These are phyloP conservation scores for Calonectria montana DNA, from an alignment of 2,329 filamentous ascomycete genomes.

Conservation along the genomic window DNA sequence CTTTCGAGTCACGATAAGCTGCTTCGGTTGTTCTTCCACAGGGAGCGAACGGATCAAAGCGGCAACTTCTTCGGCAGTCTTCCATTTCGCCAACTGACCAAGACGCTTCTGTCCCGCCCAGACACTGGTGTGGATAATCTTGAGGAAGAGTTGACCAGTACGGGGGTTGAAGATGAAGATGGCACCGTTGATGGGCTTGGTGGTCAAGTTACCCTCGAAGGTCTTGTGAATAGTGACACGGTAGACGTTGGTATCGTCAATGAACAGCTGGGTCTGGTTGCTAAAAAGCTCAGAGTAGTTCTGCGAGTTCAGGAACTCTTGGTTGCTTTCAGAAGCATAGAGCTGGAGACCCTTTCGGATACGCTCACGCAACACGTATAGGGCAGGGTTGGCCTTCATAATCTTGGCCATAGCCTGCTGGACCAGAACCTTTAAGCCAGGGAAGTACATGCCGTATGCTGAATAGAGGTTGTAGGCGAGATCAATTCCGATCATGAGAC, in stretches of 20 bases:
- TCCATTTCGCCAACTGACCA: constrained; percentile 98
- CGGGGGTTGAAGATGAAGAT: constrained; percentile 99
- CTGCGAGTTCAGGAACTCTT: constrained; percentile 98
- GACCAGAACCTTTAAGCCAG: constrained; percentile 91
- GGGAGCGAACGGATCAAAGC: constrained; percentile 95
- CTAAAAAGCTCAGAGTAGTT: constrained; percentile 99
- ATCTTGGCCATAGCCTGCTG: constrained; percentile 99
- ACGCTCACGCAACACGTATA: constrained; percentile 96
- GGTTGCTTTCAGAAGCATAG: constrained; percentile 98
- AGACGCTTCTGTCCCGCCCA: constrained; percentile 99
- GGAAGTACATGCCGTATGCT: constrained; percentile 98
- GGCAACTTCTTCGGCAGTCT: constrained; percentile 99
- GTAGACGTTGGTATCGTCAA: constrained; percentile 99
- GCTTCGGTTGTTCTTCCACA: constrained; percentile 98
- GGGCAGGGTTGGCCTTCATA: constrained; percentile 98
- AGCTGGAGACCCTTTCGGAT: constrained; percentile 98
- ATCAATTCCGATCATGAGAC: constrained; percentile 97
- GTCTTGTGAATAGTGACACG: constrained; percentile 99
- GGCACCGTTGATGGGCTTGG: constrained; percentile 98
- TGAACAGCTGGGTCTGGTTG: constrained; percentile 98
- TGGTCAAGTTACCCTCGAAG: constrained; percentile 98
- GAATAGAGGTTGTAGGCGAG: constrained; percentile 98
- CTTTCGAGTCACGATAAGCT: constrained; percentile 97
- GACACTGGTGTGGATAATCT: constrained; percentile 99
- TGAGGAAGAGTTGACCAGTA: constrained; percentile 96